Evolutionary conservation across 805 yeast genomes (phyloP), one percentile per base, ranked within the genome.

Genomic region (Limtongia smithiae): DNA sequence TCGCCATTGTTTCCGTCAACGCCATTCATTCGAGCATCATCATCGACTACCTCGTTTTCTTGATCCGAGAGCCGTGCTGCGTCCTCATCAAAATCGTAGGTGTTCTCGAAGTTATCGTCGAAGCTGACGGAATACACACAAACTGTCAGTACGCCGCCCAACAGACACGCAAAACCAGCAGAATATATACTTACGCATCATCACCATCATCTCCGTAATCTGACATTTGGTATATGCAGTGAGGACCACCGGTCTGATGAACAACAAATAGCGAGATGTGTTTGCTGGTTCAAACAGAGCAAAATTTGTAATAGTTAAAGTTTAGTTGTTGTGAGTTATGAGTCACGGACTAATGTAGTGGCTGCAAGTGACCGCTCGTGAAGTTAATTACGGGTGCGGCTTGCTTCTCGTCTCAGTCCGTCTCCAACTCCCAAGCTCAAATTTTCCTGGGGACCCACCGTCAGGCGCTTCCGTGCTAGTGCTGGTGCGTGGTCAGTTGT

Each of bases 1-100:
- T 65, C 27, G 60, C 66, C 39, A 64, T 64, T 40, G 67, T 71
- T 27, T 60, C 61, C 37, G n/a, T 24, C 48, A 35, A 5, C 27
- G 17, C 38, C 44, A 21, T 65, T 67, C 37, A 62, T 62, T 53
- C 73, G 53, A 64, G 71, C 62, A 64, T 72, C 64, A 18, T 62
- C 71, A 20, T 60, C 70, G 45, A 62, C 65, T 48, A 76, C 78
- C 49, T 81, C 93, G 30, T 77, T 81, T 22, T 54, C 58, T 33
- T 45, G 40, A 60, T 85, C 95, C 4, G 90, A 82, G 66, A 81
- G 82, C 62, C 85, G 88, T 54, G 84, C 95, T 17, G 30, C 37
- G 55, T 82, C 90, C 50, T 88, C 96, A 62, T 89, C 95, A 59
- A 80, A 94, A 36, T 62, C 67, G 57, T 57, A 65, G 34, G 67